These are phyloP conservation scores for Paspalum vaginatum DNA, from an alignment of 176 grass and related monocot species.

Conservation along the genomic window DNA sequence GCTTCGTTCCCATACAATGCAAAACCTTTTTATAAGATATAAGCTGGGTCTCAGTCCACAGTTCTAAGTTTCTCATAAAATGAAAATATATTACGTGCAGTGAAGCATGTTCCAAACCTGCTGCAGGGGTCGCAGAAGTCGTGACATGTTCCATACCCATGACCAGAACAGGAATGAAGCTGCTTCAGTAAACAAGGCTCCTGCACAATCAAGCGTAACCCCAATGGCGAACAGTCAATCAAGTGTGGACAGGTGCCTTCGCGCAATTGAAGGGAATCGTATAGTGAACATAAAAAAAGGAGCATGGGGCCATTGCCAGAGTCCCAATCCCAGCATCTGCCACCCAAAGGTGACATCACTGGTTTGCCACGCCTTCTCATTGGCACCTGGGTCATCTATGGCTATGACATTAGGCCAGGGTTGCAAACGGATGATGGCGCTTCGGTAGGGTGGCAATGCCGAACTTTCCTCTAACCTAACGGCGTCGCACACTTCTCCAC, in stretches of 20 bases:
- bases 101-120: slow-evolving; percentile 41
- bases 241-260: neutral
- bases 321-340: too few species aligned
- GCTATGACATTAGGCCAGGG: too few species aligned
- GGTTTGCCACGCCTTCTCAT: too few species aligned
- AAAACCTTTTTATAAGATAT: slow-evolving; percentile 34
- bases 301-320: too few species aligned
- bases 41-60: neutral
- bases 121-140: slow-evolving; percentile 35
- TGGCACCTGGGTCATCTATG: too few species aligned
- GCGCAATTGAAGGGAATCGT: neutral
- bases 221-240: neutral
- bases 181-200: slow-evolving; percentile 28
- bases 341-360: too few species aligned
- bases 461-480: neutral
- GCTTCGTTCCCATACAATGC: slow-evolving; percentile 18
- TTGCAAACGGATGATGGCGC: too few species aligned
- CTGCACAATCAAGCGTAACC: slow-evolving; percentile 35
- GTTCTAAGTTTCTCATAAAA: neutral
- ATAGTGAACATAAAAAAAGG: neutral
- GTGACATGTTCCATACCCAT: slow-evolving; percentile 53
- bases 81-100: neutral
- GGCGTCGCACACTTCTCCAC: neutral
- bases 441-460: too few species aligned
- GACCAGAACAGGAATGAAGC: slow-evolving; percentile 14